Percentiles rank a stretch among this genome's conserved stretches.
Conservation (phyloP, 257 asterid species). For the Fraxinus pennsylvanica region DNA sequence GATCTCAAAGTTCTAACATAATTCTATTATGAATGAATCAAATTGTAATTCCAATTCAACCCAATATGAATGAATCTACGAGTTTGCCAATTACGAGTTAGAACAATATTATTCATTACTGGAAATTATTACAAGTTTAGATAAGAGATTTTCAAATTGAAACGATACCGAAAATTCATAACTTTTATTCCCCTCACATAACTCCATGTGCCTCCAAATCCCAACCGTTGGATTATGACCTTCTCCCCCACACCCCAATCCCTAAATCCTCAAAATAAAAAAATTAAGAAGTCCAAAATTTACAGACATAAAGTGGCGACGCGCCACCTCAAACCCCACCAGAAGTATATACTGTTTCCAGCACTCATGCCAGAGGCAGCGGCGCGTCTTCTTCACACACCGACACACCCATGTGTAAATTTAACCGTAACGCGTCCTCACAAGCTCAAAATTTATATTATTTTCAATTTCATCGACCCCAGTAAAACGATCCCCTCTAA, state of each 20-base stretch:
- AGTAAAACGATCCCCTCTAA: neutral
- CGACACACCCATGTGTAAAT: neutral
- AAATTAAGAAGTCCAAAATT: too few relatives aligned
- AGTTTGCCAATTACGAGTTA: too few relatives aligned
- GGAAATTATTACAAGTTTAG: too few relatives aligned
- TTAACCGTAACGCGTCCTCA: constrained; percentile 11
- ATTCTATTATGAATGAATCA: too few relatives aligned
- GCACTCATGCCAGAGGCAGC: constrained; percentile 30
- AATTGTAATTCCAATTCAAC: too few relatives aligned
- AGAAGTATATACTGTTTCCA: neutral
- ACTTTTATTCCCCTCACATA: neutral
- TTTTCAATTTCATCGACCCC: neutral
- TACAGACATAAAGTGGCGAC: constrained; percentile 26
- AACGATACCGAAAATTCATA: too few relatives aligned
- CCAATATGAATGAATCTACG: too few relatives aligned
- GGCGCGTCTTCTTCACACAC: constrained; percentile 28
- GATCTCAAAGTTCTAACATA: too few relatives aligned
- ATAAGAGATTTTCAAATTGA: too few relatives aligned
- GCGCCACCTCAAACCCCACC: constrained; percentile 27
- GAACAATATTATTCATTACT: too few relatives aligned
- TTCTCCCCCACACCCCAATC: constrained; percentile 15
- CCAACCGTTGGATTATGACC: neutral
- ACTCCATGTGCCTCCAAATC: neutral
- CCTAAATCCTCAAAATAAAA: neutral
- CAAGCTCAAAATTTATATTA: neutral